Conservation (phyloP, 2,329 filamentous ascomycete species). For the Saccharata proteae region DNA sequence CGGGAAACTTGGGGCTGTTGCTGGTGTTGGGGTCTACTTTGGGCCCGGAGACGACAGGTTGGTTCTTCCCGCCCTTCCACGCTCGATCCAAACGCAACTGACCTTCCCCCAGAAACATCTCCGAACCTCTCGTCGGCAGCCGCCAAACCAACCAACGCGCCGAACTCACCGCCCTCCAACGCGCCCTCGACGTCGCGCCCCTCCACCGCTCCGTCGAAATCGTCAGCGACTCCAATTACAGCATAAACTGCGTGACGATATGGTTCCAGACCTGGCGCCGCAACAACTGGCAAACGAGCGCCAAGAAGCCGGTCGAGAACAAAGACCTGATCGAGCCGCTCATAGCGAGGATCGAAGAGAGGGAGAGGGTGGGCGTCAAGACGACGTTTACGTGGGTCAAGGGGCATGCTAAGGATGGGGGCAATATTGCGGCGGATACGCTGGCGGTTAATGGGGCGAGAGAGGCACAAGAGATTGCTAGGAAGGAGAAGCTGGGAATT, state of each 20-base stretch:
- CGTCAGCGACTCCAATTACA: slow-evolving; percentile 79
- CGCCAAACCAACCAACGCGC: slow-evolving; percentile 86
- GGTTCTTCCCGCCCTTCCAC: slow-evolving; percentile 15
- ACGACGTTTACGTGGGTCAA: slow-evolving; percentile 83
- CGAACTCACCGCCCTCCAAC: slow-evolving; percentile 79
- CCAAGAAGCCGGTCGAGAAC: slow-evolving; percentile 67
- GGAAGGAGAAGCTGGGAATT: too few relatives aligned
- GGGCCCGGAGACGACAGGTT: slow-evolving; percentile 46
- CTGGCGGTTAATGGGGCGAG: slow-evolving; percentile 60
- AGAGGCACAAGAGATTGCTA: slow-evolving; percentile 17
- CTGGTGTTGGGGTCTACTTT: slow-evolving; percentile 54
- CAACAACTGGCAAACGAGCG: slow-evolving; percentile 66
- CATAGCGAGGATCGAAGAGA: slow-evolving; percentile 56
- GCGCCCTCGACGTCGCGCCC: slow-evolving; percentile 67
- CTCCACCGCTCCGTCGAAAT: slow-evolving; percentile 60
- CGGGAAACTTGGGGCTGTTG: slow-evolving; percentile 41
- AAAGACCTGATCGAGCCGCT: slow-evolving; percentile 70
- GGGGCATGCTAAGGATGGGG: slow-evolving; percentile 60
- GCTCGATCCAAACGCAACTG: too few relatives aligned
- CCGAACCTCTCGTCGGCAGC: slow-evolving; percentile 60
- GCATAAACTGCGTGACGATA: slow-evolving; percentile 75
- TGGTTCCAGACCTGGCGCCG: slow-evolving; percentile 72
- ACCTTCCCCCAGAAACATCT: slow-evolving; percentile 46
- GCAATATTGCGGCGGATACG: slow-evolving; percentile 70
- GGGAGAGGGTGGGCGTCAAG: slow-evolving; percentile 42